Evolutionary conservation across 495 filamentous ascomycete genomes (phyloP), one percentile per base, ranked within the genome.

Genomic region (Hypoxylon crocopeplum): DNA sequence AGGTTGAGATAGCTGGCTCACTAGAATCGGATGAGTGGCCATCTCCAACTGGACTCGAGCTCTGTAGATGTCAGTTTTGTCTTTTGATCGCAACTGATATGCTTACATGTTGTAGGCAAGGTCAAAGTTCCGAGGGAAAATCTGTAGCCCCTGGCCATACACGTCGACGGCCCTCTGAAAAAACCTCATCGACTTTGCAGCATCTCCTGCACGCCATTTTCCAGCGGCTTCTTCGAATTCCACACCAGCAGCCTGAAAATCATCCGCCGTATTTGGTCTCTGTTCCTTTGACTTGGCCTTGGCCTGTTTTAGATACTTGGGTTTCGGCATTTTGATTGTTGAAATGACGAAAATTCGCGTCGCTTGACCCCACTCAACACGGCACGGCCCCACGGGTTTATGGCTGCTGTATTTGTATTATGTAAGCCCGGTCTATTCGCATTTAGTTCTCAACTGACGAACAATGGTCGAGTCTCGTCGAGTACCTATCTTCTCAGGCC

Each of bases 141-240:
- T 79, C 17, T 72, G 67, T 7, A 89, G 67, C 6, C 86, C 88
- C 16, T 79, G 76, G 39, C 82, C 78, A 55, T 90, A 91, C 25
- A 78, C 78, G 24, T 83, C 77, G 47, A 89, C 78, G 21, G 87
- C 87, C 42, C 85, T 78, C 66, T 83, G 75, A 62, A 86, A 89
- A 67, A 88, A 88, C 27, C 87, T 78, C 66, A 83, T 77, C 0
- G 87, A 83, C 57, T 91, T 91, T 46, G 75, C 81, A 5, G 84
- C 80, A 64, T 91, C 87, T 33, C 86, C 86, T 12, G 83, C 87
- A 7, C 87, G 78, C 85, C 86, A 88, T 79, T 91, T 91, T 60
- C 86, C 85, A 17, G 85, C 86, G 0, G 82, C 81, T 69, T 88
- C 84, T 72, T 91, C 88, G 38, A 83, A 75, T 29, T 84, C 80